phyloP scores from a whole-genome alignment of 2,329 filamentous ascomycete genomes.

The Calonectria fujianensis region DNA sequence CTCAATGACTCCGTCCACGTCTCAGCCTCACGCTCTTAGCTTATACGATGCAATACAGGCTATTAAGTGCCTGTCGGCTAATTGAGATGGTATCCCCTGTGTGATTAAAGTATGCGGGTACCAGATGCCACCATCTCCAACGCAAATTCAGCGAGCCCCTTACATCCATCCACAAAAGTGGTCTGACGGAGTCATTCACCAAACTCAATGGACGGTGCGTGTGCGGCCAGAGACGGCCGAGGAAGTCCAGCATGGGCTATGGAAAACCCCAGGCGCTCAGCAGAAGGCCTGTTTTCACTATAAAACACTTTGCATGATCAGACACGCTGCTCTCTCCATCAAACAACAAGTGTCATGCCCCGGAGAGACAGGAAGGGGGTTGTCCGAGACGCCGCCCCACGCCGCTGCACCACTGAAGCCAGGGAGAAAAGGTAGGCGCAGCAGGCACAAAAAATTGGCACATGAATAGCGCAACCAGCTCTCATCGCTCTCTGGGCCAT shows the following conservation, averaged over 20 bases:
- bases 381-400: conserved; percentile 32
- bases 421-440: conserved; percentile 35
- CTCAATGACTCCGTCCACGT: not conserved
- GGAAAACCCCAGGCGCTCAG: not conserved
- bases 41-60: not conserved
- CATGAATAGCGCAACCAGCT: conserved; percentile 47
- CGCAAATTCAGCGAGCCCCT: not conserved
- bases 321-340: conserved; percentile 5
- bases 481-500: conserved; percentile 16
- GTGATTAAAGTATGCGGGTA: conserved; percentile 1
- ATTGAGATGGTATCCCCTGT: conserved; percentile 10
- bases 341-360: conserved; percentile 6
- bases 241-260: not conserved
- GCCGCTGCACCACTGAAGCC: conserved; percentile 31
- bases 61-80: conserved; percentile 15
- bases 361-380: conserved; percentile 27
- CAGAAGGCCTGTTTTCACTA: not conserved
- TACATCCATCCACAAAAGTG: conserved; percentile 10
- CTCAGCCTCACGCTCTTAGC: not conserved
- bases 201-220: not conserved
- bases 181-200: conserved; percentile 3
- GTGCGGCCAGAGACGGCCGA: not conserved
- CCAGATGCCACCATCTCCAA: conserved; percentile 1
- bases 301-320: not conserved
- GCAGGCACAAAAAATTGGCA: conserved; percentile 47